Evolutionary conservation across 2,329 filamentous ascomycete genomes (phyloP), one percentile per base, ranked within the genome.

Genomic region (Cercospora sp.): DNA sequence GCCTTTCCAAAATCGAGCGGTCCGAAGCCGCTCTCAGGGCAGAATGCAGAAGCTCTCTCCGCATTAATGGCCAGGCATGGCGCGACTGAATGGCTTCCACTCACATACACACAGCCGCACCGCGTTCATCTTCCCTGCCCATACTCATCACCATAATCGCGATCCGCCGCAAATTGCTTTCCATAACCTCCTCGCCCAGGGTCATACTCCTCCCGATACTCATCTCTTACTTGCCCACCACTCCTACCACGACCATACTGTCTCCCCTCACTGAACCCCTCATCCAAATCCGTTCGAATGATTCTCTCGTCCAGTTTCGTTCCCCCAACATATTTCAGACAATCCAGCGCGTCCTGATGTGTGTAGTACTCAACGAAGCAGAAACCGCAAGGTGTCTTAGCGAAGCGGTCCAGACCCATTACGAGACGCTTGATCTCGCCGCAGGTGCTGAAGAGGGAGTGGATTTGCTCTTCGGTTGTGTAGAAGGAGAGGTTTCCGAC

Each of bases 311-410:
- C 95, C 57, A 99, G 87, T 84, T 99, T 99, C 40, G 95, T 99
- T 67, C 95, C 95, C 65, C 95, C 95, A 76, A 99, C 90, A 79
- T 98, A 99, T 82, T 98, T 99, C 89, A 99, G 90, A 82, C 94
- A 98, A 80, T 99, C 95, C 60, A 99, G 86, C 8, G 95, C 95
- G 80, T 99, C 95, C 78, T 97, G 91, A 80, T 98, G 95, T 31
- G 90, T 97, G 84, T 97, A 98, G 83, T 99, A 99, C 82, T 99
- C 95, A 77, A 99, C 95, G 78, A 99, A 99, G 85, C 95, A 99
- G 85, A 99, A 99, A 48, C 95, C 95, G 81, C 95, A 99, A 1
- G 95, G 95, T 0, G 95, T 99, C 84, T 99, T 99, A 81, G 91
- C 91, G 84, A 95, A 97, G 67, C 95, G 91, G 79, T 99, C 95